Conservation (phyloP, 371 early-diverging fungal genomes). For the Mortierella sp. region DNA sequence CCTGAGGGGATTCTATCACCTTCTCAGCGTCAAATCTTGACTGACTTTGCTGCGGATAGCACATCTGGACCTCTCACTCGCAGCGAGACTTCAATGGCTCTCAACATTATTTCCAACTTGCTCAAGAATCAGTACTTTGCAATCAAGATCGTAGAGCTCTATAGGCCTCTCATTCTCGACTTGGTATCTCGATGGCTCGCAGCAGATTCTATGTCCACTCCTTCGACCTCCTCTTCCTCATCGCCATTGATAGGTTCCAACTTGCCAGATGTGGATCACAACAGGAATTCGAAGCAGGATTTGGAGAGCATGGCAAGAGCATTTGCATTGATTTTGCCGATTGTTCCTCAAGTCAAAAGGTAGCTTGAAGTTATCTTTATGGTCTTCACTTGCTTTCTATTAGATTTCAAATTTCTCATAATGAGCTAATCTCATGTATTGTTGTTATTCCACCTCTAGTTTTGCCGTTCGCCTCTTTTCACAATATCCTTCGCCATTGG, state of each 20-base stretch:
- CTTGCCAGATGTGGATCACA: conserved; percentile 43
- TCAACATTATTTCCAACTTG: conserved; percentile 42
- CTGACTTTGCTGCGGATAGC: conserved; percentile 30
- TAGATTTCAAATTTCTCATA: background rate
- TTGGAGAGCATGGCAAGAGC: conserved; percentile 66
- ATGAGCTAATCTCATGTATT: background rate
- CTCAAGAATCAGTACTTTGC: conserved; percentile 45
- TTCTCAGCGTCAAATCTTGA: conserved; percentile 35
- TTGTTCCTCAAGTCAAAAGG: conserved; percentile 83
- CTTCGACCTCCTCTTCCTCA: conserved; percentile 37
- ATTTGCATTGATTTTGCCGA: conserved; percentile 74
- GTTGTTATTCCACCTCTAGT: conserved; percentile 43
- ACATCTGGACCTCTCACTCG: conserved; percentile 6
- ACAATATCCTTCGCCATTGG: conserved; percentile 66
- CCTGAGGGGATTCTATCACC: conserved; percentile 18
- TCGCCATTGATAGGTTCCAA: conserved; percentile 57
- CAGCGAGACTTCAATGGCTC: conserved; percentile 22
- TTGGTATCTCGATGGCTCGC: conserved; percentile 84
- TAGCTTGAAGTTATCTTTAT: conserved; percentile 28
- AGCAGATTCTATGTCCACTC: conserved; percentile 45
- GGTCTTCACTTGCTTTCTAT: background rate
- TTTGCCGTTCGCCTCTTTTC: conserved; percentile 72
- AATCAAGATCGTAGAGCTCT: conserved; percentile 65
- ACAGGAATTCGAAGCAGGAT: conserved; percentile 58
- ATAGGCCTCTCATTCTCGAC: conserved; percentile 86